Conservation (phyloP, 306 rosid species). For the Prunus armeniaca region DNA sequence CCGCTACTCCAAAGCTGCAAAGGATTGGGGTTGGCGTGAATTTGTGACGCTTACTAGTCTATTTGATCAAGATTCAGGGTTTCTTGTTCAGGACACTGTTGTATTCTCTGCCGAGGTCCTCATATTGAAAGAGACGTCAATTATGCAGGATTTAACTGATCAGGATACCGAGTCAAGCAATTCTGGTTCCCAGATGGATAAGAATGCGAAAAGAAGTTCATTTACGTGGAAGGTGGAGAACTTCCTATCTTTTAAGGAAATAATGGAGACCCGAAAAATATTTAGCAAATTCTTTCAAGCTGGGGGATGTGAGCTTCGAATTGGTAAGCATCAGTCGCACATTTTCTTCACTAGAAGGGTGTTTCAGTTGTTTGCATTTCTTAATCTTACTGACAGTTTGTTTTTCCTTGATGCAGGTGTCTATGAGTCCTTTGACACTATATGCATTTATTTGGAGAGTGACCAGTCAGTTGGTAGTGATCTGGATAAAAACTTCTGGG, state of each 20-base stretch:
- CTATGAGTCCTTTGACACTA: constrained; percentile 96
- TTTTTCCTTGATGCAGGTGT: constrained; percentile 60
- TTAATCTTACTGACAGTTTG: constrained; percentile 19
- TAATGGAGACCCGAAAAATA: constrained; percentile 98
- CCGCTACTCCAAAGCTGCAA: constrained; percentile 99
- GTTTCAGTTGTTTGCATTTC: constrained; percentile 25
- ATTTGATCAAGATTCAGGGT: constrained; percentile 99
- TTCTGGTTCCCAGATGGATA: constrained; percentile 51
- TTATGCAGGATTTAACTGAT: constrained; percentile 78
- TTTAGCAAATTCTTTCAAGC: constrained; percentile 99
- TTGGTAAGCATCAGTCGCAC: constrained; percentile 60
- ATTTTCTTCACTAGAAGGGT: constrained; percentile 13
- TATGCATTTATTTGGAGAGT: constrained; percentile 97
- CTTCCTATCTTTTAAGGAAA: constrained; percentile 92
- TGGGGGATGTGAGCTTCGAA: constrained; percentile 99
- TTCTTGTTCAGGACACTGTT: constrained; percentile 93
- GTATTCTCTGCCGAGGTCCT: constrained; percentile 98
- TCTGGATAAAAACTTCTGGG: constrained; percentile 99
- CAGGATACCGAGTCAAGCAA: constrained; percentile 51
- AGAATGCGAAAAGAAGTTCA: constrained; percentile 58
- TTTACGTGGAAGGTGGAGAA: constrained; percentile 99
- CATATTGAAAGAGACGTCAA: constrained; percentile 88
- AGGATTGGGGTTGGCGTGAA: constrained; percentile 99
- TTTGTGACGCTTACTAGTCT: constrained; percentile 99
- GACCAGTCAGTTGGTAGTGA: constrained; percentile 95